Evolutionary conservation across 495 filamentous ascomycete species (phyloP).

Genomic region (Trichoderma parareesei): DNA sequence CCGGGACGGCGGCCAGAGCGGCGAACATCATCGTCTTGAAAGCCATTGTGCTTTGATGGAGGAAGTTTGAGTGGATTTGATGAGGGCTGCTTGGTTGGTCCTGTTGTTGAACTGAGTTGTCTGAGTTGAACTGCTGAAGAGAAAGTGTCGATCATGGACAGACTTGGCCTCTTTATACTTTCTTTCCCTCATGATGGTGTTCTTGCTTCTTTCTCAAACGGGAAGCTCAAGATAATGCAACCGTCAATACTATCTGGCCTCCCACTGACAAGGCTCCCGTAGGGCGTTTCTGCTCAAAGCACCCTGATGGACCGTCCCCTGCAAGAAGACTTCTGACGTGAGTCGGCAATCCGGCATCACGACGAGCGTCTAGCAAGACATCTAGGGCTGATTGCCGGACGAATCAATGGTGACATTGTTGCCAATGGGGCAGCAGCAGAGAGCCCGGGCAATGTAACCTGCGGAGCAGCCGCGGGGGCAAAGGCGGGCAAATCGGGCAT

Average conservation of each 20-base stretch:
- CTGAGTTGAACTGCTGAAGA: not conserved
- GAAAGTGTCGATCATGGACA: not conserved
- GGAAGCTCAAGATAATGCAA: not conserved
- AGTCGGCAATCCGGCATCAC: not conserved
- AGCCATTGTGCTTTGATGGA: not conserved
- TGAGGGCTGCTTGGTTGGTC: not conserved
- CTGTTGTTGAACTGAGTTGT: not conserved
- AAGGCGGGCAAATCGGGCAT: not conserved
- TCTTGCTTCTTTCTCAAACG: not conserved
- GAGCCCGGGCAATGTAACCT: not conserved
- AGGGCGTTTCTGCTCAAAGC: not conserved
- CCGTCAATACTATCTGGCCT: not conserved
- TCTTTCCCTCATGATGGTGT: not conserved
- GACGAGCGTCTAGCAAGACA: not conserved
- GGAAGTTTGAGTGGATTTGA: not conserved
- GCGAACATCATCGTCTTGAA: not conserved
- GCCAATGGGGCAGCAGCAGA: not conserved
- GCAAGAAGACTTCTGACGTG: not conserved
- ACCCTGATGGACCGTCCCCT: not conserved
- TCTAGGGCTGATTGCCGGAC: not conserved
- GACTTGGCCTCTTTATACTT: not conserved
- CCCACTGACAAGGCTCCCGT: not conserved
- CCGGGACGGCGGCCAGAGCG: conserved; percentile 1
- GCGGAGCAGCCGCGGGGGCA: not conserved
- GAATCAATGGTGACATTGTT: not conserved